Base-by-base conservation (phyloP, 176 grass and related monocot species). In the Lolium rigidum region DNA sequence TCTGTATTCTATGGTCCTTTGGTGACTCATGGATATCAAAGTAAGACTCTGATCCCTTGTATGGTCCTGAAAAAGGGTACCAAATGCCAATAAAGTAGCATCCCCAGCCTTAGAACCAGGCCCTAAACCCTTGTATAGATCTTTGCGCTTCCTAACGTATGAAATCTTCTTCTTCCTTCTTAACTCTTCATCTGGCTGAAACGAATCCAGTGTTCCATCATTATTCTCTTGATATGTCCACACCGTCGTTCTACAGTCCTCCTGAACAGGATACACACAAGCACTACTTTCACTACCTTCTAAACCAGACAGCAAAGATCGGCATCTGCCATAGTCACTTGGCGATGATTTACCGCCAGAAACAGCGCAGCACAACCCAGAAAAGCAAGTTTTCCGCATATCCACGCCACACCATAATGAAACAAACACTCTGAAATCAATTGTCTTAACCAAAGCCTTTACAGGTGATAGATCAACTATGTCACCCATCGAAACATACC, bases 401-500 rank as follows among this genome's bases (percentile, higher is more conserved):
- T 94, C 89, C 88, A 91, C 63, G 25, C 92, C 90, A 11, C 94
- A 99, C 94, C 94, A 96, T 31, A 86, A 63, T 2, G 92, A 93
- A 18, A 91, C 82, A 85, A 93, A 99, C 65, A 99, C 80, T 85
- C 92, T 93, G 80, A 99, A 96, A 85, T 99, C 97, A 85, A 94
- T 92, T 15, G 67, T 96, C 84, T 81, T 90, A 56, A 99, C 88
- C 85, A 88, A 11, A 73, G 76, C 16, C 74, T 89, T 69, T 54
- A 96, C 39, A 39, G 66, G 77, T 52, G 94, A 94, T 26, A 99
- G 76, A 88, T 99, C 97, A 75, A 96, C 67, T 88, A 96, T 91
- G 79, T 94, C 97, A 13, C 90, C 94, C 88, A 96, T 91, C 1
- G 94, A 92, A 46, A 94, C 77, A 57, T 91, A 99, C 90, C 97